phyloP scores from a whole-genome alignment of 176 grass and related monocot species.

The Zea mays region Zm-B73-REFERENCE-NAM-5.0 NC_050105.1:72451501-72452000 shows the following conservation, averaged over 20 bases:
- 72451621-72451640: too few relatives aligned
- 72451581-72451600: too few relatives aligned
- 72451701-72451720: slow-evolving; percentile 96
- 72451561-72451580: too few relatives aligned
- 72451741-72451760: slow-evolving; percentile 88
- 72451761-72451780: slow-evolving; percentile 96
- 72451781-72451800: slow-evolving; percentile 86
- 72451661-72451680: background rate
- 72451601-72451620: too few relatives aligned
- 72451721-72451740: slow-evolving; percentile 87
- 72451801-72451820: slow-evolving; percentile 94
- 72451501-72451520: too few relatives aligned
- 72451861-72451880: slow-evolving; percentile 91
- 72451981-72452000: slow-evolving; percentile 93
- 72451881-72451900: slow-evolving; percentile 90
- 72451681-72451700: slow-evolving; percentile 93
- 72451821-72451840: slow-evolving; percentile 86
- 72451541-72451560: too few relatives aligned
- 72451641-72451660: slow-evolving; percentile 23
- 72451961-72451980: slow-evolving; percentile 68
- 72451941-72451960: slow-evolving; percentile 91
- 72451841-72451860: slow-evolving; percentile 78
- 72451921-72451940: slow-evolving; percentile 98
- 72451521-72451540: too few relatives aligned
- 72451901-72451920: slow-evolving; percentile 77